A percentile compares a stretch with the other conserved stretches of the same genome.
Conservation (phyloP, 129 eudicot genomes). For the Logfia minima region DNA sequence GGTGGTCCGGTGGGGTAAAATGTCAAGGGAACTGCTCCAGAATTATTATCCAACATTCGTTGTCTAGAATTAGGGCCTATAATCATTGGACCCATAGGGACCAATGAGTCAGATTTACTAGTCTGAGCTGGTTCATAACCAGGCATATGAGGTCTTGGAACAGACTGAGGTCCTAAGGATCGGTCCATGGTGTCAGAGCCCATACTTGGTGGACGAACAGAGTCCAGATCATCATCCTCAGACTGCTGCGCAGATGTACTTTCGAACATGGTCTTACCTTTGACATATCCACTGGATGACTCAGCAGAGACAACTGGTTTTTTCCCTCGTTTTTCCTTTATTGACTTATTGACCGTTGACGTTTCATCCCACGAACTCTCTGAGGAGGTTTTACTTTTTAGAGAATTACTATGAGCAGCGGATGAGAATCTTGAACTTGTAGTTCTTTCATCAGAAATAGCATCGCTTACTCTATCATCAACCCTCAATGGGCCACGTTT, state of each 20-base stretch:
- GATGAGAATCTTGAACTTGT: constrained; percentile 67
- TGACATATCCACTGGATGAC: constrained; percentile 45
- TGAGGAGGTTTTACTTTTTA: constrained; percentile 81
- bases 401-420: constrained; percentile 62
- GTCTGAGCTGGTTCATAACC: constrained; percentile 60
- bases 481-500: constrained; percentile 50
- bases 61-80: constrained; percentile 62
- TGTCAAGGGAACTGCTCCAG: constrained; percentile 53
- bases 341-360: constrained; percentile 49
- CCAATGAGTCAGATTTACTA: constrained; percentile 61
- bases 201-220: constrained; percentile 32
- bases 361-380: constrained; percentile 94
- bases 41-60: constrained; percentile 50
- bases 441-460: constrained; percentile 63
- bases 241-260: constrained; percentile 30
- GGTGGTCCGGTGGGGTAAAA: constrained; percentile 98
- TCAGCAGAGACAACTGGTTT: constrained; percentile 42
- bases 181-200: constrained; percentile 46
- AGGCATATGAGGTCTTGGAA: constrained; percentile 40
- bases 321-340: constrained; percentile 69
- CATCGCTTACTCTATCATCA: constrained; percentile 22
- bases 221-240: constrained; percentile 53
- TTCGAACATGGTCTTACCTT: constrained; percentile 59
- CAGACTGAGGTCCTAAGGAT: constrained; percentile 25
- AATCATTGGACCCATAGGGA: constrained; percentile 61